Evolutionary conservation across 306 rosid species (phyloP), one percentile per base, ranked within the genome.

Genomic region (Acacia acuminata): DNA sequence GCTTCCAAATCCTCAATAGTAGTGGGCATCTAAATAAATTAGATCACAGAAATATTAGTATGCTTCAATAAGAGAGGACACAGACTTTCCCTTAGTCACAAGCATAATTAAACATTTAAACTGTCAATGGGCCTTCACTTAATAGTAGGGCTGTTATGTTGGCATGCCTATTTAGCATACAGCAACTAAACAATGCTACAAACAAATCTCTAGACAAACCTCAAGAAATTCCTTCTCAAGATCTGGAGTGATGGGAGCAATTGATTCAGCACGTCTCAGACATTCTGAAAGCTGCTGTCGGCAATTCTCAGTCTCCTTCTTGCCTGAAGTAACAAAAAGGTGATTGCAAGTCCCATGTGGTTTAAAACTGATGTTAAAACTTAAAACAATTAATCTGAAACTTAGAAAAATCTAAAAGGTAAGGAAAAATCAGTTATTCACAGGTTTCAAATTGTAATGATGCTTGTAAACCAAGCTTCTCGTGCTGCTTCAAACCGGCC

Each of bases 1-100:
- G 91, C 93, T 60, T 92, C 90, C 88, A 96, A 79, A 71, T 96
- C 99, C 85, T 93, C 99, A 55, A 96, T 90, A 65, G 99, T 96
- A 75, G 94, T 88, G 51, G 99, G 97, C 98, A 96, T 96, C 99
- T 96, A 82, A 61, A 86, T 55, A 48, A 71, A 76, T 24, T 11
- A 22, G 13, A 65, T 34, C 48, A 55, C 47, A 58, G 13, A 79
- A 50, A 55, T 73, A 40, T 77, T 17, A 82, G 67, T 42, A 47
- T 47, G 51, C 51, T 12, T 14, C 64, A 58, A 22, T n/a, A 58
- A 8, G 64, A n/a, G 30, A 55, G 25, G 30, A 58, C 5, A 8
- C 14, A 9, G 24, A n/a, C 30, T 58, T 58, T 9, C 64, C 64
- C 64, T 58, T n/a, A 58, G 30, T 58, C 9, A 22, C 30, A 8